A percentile compares a stretch with the other conserved stretches of the same genome.
Conservation (phyloP, 176 grass and related monocot species). For the Hsuehochloa calcarea region DNA sequence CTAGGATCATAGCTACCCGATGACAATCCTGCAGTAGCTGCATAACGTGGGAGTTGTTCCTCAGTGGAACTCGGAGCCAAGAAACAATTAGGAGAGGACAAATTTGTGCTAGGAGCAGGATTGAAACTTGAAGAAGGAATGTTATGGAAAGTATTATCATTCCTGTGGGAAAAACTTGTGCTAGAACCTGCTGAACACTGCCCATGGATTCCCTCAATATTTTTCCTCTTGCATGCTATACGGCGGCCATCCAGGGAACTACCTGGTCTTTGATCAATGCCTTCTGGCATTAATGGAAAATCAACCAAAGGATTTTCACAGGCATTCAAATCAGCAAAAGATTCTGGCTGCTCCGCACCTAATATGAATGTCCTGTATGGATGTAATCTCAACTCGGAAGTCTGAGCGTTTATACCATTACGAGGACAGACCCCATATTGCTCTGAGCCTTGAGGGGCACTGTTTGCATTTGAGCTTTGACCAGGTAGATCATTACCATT, state of each 20-base stretch:
- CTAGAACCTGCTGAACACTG: slow-evolving; percentile 52
- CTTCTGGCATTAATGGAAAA: slow-evolving; percentile 45
- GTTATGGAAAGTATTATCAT: slow-evolving; percentile 41
- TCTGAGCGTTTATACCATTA: slow-evolving; percentile 26
- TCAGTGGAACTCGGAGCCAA: slow-evolving; percentile 41
- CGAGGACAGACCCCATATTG: slow-evolving; percentile 20
- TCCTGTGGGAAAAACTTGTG: slow-evolving; percentile 48
- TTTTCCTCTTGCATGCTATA: slow-evolving; percentile 78
- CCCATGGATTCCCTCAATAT: slow-evolving; percentile 54
- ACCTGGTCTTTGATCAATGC: slow-evolving; percentile 49
- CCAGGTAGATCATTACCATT: slow-evolving; percentile 24
- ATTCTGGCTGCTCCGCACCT: slow-evolving; percentile 41
- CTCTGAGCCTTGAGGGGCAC: slow-evolving; percentile 24
- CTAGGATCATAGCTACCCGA: slow-evolving; percentile 40
- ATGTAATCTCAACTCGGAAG: slow-evolving; percentile 42
- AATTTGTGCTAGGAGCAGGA: slow-evolving; percentile 39
- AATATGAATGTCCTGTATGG: slow-evolving; percentile 44
- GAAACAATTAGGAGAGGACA: slow-evolving; percentile 30
- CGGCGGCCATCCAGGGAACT: slow-evolving; percentile 61
- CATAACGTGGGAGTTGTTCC: slow-evolving; percentile 43
- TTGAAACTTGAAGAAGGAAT: slow-evolving; percentile 49
- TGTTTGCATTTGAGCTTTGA: slow-evolving; percentile 46
- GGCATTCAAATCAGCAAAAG: slow-evolving; percentile 41
- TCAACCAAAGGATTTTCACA: slow-evolving; percentile 42
- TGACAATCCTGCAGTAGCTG: slow-evolving; percentile 19